These are phyloP conservation scores for Cladophialophora yegresii DNA, from an alignment of 2,329 filamentous ascomycete species.

Conservation along the genomic window DNA sequence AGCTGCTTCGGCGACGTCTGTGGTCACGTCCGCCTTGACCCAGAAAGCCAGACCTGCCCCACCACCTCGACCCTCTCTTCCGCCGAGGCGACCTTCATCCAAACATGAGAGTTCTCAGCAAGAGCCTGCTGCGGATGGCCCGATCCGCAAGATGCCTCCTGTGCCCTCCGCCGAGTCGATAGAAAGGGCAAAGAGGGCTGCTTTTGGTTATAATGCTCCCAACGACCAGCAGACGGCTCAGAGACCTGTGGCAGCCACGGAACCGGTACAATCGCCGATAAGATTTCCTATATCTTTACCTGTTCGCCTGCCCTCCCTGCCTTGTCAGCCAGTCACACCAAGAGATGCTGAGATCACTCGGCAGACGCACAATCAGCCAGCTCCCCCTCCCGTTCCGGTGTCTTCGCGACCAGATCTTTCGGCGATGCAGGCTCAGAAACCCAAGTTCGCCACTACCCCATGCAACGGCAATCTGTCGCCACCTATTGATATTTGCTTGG, in stretches of 20 bases:
- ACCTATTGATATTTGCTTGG: constrained; percentile 59
- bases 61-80: constrained; percentile 30
- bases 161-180: constrained; percentile 42
- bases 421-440: constrained; percentile 57
- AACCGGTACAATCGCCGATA: constrained; percentile 5
- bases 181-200: constrained; percentile 47
- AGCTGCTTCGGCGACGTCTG: constrained; percentile 40
- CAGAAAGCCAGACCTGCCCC: constrained; percentile 25
- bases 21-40: constrained; percentile 24
- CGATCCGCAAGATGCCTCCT: constrained; percentile 37
- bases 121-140: constrained; percentile 29
- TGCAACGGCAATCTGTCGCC: constrained; percentile 33
- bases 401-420: constrained; percentile 61
- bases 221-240: constrained; percentile 28
- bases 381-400: constrained; percentile 55
- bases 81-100: constrained; percentile 32
- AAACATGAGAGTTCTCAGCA: constrained; percentile 21
- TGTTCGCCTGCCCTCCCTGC: constrained; percentile 1
- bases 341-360: constrained; percentile 9
- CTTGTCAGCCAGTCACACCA: background rate
- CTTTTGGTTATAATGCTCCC: constrained; percentile 44
- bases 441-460: constrained; percentile 36
- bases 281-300: constrained; percentile 3
- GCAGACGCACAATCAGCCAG: constrained; percentile 12
- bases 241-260: constrained; percentile 28